Evolutionary conservation across 2,329 filamentous ascomycete species (phyloP).

Genomic region (Aspergillus tubingensis): DNA sequence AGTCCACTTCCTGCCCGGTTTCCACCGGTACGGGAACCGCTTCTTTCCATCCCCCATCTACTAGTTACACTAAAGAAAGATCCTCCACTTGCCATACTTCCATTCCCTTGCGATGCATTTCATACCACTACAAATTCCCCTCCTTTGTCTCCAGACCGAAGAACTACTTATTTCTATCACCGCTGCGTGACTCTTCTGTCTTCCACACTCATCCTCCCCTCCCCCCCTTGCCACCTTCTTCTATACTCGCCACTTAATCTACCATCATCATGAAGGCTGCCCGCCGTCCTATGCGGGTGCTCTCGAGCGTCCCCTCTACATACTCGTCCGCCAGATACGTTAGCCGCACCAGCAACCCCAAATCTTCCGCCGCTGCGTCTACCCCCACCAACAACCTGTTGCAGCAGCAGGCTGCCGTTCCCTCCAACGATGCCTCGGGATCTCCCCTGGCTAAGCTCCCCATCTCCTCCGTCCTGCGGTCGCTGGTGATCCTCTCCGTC

Average conservation of each 20-base stretch:
- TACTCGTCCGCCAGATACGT: conserved; percentile 28
- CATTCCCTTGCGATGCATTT: background rate
- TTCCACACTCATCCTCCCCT: background rate
- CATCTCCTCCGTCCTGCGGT: conserved; percentile 40
- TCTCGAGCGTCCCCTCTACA: conserved; percentile 14
- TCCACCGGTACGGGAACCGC: conserved; percentile 24
- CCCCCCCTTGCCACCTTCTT: background rate
- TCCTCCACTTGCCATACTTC: background rate
- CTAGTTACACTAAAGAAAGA: background rate
- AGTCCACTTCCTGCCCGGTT: conserved; percentile 16
- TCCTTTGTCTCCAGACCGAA: background rate
- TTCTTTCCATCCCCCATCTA: background rate
- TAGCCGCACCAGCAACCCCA: conserved; percentile 36
- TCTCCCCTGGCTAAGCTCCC: conserved; percentile 40
- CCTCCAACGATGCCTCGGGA: conserved; percentile 26
- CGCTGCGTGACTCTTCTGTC: background rate
- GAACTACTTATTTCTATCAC: background rate
- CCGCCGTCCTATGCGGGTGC: conserved; percentile 29
- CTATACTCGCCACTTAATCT: conserved; percentile 1
- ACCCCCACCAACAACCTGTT: conserved; percentile 25
- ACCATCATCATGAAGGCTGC: conserved; percentile 31
- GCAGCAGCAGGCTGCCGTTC: conserved; percentile 23
- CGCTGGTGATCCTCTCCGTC: conserved; percentile 39
- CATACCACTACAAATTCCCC: background rate
- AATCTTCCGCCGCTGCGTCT: conserved; percentile 33